Evolutionary conservation across 208 protist species (phyloP), one percentile per base, ranked within the genome.

Genomic region (Herpetomonas samuelpessoai): DNA sequence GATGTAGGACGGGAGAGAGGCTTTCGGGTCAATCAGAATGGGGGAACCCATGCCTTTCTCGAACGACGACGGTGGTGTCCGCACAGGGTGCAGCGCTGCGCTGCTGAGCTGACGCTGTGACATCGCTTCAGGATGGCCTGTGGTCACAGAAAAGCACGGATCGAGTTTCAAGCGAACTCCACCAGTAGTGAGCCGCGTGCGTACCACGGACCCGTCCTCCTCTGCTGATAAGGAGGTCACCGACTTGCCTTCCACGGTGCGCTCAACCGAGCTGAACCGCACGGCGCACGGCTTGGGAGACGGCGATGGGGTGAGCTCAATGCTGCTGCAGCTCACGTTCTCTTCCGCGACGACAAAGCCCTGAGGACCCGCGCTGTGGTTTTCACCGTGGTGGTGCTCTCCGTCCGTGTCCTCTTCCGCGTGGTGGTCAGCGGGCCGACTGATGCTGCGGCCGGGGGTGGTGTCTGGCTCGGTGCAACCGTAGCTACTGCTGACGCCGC

Each of bases 401-500:
- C 27, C 54, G 12, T 67, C 63, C 18, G 35, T 58, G 47, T 18
- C 62, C 58, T 39, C 44, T 28, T 22, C 44, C 51, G n/a, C 21
- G 54, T 4, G 62, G 57, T 38, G 45, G 58, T 45, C 54, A 66
- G 27, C 30, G 56, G 57, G 57, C 50, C 1, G 57, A 19, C 9
- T 38, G 38, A 3, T 57, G 47, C 24, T 61, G 45, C 65, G 52
- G 18, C 48, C 65, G 4, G 50, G 57, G 2, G 53, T 46, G 25
- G 38, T 66, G 41, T 46, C 56, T 10, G 50, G 31, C 18, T 70
- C 66, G 1, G 71, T 68, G 60, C 61, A 76, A 30, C 71, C 71
- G 52, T 62, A 64, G 56, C 71, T 76, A 60, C 52, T 56, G 61
- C 50, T 65, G n/a, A 51, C 24, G 7, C 50, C 65, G 12, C 41